These are phyloP conservation scores for Kwoniella heveanensis DNA, from an alignment of 768 basidiomycete genomes.

Conservation along the genomic window DNA sequence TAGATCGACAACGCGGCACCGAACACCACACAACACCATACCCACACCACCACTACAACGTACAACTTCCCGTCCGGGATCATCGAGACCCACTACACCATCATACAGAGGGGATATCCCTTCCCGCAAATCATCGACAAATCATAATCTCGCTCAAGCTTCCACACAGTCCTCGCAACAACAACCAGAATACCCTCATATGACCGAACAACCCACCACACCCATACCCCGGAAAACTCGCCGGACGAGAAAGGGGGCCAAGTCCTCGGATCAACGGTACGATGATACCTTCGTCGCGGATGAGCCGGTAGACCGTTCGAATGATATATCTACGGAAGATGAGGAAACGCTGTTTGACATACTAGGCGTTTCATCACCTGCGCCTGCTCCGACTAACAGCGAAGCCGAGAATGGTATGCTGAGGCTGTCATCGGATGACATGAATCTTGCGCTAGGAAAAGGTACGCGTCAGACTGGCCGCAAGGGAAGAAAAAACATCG, in stretches of 20 bases:
- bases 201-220: conserved; percentile 23
- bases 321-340: conserved; percentile 22
- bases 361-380: conserved; percentile 18
- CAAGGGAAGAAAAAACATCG: background rate
- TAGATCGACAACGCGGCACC: conserved; percentile 12
- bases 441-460: conserved; percentile 19
- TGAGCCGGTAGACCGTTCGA: background rate
- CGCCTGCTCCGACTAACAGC: background rate
- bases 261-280: conserved; percentile 12
- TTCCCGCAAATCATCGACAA: conserved; percentile 13
- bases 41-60: conserved; percentile 16
- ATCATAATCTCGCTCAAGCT: background rate
- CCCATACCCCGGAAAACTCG: conserved; percentile 22
- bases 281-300: background rate
- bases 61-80: conserved; percentile 19
- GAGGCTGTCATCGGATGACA: conserved; percentile 18
- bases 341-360: conserved; percentile 27
- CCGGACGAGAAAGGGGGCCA: conserved; percentile 4
- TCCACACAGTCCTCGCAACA: background rate
- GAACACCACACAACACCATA: conserved; percentile 8
- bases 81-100: conserved; percentile 21
- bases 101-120: conserved; percentile 16
- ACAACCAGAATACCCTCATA: background rate
- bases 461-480: conserved; percentile 2
- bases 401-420: conserved; percentile 13